Evolutionary conservation across 331 rosid genomes (phyloP).

Genomic region (Phaseolus coccineus): DNA sequence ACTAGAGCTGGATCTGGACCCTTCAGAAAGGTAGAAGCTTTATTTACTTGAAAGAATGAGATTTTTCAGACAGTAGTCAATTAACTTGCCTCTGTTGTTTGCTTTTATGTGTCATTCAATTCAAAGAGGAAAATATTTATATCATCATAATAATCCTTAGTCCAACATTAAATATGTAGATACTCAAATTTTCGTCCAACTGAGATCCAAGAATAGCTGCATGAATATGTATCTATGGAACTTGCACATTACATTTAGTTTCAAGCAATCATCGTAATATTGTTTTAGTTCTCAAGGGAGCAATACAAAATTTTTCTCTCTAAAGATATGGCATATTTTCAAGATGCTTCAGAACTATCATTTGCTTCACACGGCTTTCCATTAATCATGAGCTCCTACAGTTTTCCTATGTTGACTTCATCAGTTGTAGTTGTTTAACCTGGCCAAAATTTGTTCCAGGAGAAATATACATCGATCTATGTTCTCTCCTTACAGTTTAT

Average conservation of each 20-base stretch:
- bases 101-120: constrained; percentile 24
- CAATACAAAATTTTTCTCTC: background rate
- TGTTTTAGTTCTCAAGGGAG: constrained; percentile 7
- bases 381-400: background rate
- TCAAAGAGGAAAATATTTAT: background rate
- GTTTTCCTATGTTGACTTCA: constrained; percentile 11
- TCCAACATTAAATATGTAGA: constrained; percentile 19
- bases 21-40: constrained; percentile 73
- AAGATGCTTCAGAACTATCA: background rate
- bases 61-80: constrained; percentile 25
- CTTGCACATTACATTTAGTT: constrained; percentile 1
- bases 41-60: constrained; percentile 28
- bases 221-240: constrained; percentile 22
- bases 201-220: constrained; percentile 13
- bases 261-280: background rate
- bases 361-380: constrained; percentile 15
- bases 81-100: constrained; percentile 30
- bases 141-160: constrained; percentile 3
- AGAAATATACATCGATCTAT: constrained; percentile 14
- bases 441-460: constrained; percentile 17
- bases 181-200: background rate
- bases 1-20: constrained; percentile 78
- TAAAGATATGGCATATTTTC: background rate
- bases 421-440: constrained; percentile 28
- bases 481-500: constrained; percentile 23